phyloP scores from a whole-genome alignment of 495 filamentous ascomycete genomes.

The Talaromyces wortmannii region DNA sequence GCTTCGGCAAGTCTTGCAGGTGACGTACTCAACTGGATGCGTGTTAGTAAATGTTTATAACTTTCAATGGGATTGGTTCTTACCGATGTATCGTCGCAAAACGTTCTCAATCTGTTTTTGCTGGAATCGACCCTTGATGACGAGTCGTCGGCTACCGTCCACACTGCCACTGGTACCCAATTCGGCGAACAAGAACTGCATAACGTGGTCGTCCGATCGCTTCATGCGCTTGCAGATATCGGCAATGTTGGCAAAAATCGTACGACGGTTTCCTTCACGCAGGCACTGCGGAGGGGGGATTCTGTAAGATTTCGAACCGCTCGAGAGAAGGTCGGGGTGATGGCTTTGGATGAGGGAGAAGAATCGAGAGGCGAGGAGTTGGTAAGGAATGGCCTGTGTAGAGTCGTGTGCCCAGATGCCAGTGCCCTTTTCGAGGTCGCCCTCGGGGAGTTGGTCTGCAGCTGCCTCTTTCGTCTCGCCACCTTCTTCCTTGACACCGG shows the following conservation, averaged over 20 bases:
- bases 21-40: constrained; percentile 83
- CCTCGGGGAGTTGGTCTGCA: constrained; percentile 45
- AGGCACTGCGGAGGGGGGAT: constrained; percentile 98
- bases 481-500: constrained; percentile 49
- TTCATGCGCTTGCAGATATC: constrained; percentile 95
- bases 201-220: constrained; percentile 94
- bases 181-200: constrained; percentile 93
- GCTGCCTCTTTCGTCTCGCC: constrained; percentile 40
- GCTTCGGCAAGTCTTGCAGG: constrained; percentile 93
- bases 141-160: constrained; percentile 84
- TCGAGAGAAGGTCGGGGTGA: constrained; percentile 87
- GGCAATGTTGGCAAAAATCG: constrained; percentile 95
- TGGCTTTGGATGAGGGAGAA: constrained; percentile 86
- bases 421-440: constrained; percentile 83
- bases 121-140: constrained; percentile 98
- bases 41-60: constrained; percentile 6
- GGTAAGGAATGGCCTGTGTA: constrained; percentile 70
- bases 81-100: constrained; percentile 87
- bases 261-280: constrained; percentile 99
- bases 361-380: constrained; percentile 78
- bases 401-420: constrained; percentile 88
- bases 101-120: constrained; percentile 98
- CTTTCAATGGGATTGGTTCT: constrained; percentile 18
- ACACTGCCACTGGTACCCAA: constrained; percentile 93
- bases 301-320: constrained; percentile 90